These are phyloP conservation scores for Botrytis hyacinthi DNA, from an alignment of 2,329 filamentous ascomycete species.

Conservation along the genomic window DNA sequence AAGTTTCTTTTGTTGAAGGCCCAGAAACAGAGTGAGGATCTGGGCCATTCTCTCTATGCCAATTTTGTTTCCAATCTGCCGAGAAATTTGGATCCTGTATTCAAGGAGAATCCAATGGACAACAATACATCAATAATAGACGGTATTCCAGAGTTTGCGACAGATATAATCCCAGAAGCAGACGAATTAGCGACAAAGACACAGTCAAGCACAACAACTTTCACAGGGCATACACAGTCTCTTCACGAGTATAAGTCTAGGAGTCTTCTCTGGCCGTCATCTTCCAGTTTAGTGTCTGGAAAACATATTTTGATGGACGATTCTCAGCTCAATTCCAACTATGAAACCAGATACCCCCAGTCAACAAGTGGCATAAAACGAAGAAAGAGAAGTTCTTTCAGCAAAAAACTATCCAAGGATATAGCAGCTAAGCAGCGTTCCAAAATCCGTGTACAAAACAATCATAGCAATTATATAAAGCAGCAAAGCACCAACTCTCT, in stretches of 20 bases:
- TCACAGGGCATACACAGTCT: background rate
- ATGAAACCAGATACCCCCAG: background rate
- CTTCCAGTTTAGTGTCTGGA: slow-evolving; percentile 6
- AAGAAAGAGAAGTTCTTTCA: slow-evolving; percentile 11
- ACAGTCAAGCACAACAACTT: background rate
- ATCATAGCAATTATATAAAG: background rate
- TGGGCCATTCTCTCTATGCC: background rate
- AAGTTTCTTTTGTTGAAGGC: slow-evolving; percentile 23
- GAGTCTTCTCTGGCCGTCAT: background rate
- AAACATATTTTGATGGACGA: background rate
- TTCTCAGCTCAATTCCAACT: slow-evolving; percentile 2
- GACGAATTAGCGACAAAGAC: background rate
- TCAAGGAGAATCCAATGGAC: slow-evolving; percentile 17
- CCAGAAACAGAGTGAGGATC: slow-evolving; percentile 11
- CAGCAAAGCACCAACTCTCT: background rate
- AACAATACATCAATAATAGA: slow-evolving; percentile 2
- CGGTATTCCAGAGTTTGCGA: background rate
- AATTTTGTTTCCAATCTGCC: slow-evolving; percentile 8
- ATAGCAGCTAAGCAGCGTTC: slow-evolving; percentile 20
- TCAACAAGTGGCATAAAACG: slow-evolving; percentile 3
- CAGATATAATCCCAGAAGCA: background rate
- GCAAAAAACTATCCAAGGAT: background rate
- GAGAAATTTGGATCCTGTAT: background rate
- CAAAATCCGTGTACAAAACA: slow-evolving; percentile 1
- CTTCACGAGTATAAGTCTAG: background rate